Evolutionary conservation across 108 stramenopile genomes (phyloP), one percentile per base, ranked within the genome.

Genomic region (Skeletonema tropicum): DNA sequence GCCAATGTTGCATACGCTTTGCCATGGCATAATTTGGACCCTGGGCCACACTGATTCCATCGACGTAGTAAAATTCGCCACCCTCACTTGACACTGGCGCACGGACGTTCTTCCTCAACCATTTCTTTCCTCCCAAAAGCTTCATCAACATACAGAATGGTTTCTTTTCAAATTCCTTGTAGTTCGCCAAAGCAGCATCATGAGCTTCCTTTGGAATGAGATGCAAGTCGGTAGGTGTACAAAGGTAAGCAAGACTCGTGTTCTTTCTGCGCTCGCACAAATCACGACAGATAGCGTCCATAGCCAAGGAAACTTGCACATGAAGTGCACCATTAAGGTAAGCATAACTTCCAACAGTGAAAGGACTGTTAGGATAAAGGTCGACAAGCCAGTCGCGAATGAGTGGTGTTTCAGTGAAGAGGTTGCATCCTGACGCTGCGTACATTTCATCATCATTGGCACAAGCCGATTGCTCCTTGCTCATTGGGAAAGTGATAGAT

Each of bases 1-100:
- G 93, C 98, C 98, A 99, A 79, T 99, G 98, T 85, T 99, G 98
- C 84, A 99, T 88, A 46, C 98, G 96, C 86, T 99, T 99, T 45
- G 97, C 97, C 55, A 99, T 67, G 73, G 94, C 92, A 84, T 97
- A 97, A 82, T 98, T 99, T 23, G 97, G 98, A 59, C 98, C 98
- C 78, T 99, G 98, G n/a, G 94, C 93, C 13, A 95, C 94, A 77
- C 94, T 96, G 30, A 98, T 82, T 29, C 97, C 77, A 57, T 82
- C 78, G 65, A 82, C 83, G 55, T 76, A 68, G 35, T 86, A 89
- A 55, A 86, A 85, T 10, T 88, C 89, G 21, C 87, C 91, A 26
- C 89, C 84, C 31, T 57, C 88, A 21, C 79, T 64, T 15, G 57
- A 48, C 41, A 97, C 83, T 17, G 94, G 88, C 33, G 83, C 84